Evolutionary conservation across 495 filamentous ascomycete genomes (phyloP).

Genomic region (Podospora comata): DNA sequence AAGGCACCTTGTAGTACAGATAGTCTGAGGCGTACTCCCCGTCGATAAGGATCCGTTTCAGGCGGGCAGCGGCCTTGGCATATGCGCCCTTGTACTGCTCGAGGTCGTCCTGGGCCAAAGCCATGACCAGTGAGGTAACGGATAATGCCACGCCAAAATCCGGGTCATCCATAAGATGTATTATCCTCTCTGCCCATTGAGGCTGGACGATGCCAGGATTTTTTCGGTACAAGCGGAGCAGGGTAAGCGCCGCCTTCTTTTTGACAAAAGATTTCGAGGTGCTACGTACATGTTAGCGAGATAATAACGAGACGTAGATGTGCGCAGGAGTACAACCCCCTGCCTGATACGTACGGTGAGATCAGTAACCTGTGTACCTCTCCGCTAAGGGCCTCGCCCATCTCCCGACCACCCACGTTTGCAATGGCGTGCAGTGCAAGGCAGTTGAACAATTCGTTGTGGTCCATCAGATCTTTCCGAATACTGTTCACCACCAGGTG

Average conservation of each 20-base stretch:
- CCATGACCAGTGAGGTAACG: constrained; percentile 95
- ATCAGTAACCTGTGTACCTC: constrained; percentile 95
- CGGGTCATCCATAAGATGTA: constrained; percentile 95
- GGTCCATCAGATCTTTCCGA: constrained; percentile 87
- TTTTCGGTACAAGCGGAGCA: constrained; percentile 95
- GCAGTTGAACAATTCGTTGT: constrained; percentile 97
- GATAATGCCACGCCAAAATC: constrained; percentile 95
- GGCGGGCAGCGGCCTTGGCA: constrained; percentile 80
- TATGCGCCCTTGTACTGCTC: constrained; percentile 94
- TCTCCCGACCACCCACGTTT: constrained; percentile 93
- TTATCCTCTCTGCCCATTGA: constrained; percentile 96
- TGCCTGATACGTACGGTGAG: constrained; percentile 69
- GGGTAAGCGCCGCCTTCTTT: constrained; percentile 96
- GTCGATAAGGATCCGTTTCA: constrained; percentile 88
- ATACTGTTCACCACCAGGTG: constrained; percentile 99
- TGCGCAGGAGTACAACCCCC: neutral
- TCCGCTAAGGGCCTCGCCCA: constrained; percentile 88
- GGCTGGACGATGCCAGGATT: constrained; percentile 87
- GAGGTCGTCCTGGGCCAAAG: constrained; percentile 85
- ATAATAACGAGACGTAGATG: neutral
- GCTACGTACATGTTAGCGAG: constrained; percentile 43
- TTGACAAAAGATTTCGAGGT: constrained; percentile 98
- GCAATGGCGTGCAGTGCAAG: constrained; percentile 98
- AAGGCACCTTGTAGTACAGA: constrained; percentile 97
- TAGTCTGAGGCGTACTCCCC: constrained; percentile 85